Conservation (phyloP, 2,329 filamentous ascomycete species). For the Geosmithia flava region DNA sequence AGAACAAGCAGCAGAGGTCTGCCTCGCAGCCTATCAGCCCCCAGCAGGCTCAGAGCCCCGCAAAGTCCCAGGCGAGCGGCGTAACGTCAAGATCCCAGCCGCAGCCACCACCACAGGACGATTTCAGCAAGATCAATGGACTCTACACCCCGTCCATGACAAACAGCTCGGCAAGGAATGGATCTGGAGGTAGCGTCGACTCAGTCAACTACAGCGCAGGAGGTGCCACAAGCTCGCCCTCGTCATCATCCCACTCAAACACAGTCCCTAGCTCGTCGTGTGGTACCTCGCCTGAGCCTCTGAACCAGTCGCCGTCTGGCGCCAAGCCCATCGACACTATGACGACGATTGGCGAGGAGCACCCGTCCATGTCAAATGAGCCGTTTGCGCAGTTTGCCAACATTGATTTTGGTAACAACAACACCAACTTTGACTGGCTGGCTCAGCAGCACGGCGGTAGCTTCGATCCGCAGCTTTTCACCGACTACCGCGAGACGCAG, state of each 20-base stretch:
- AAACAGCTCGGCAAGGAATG: slow-evolving; percentile 27
- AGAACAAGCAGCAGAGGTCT: slow-evolving; percentile 9
- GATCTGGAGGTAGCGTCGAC: slow-evolving; percentile 37
- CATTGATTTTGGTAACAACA: slow-evolving; percentile 29
- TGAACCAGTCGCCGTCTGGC: slow-evolving; percentile 51
- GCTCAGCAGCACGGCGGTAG: slow-evolving; percentile 70
- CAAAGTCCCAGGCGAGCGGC: slow-evolving; percentile 6
- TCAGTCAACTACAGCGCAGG: slow-evolving; percentile 32
- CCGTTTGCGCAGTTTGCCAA: slow-evolving; percentile 17
- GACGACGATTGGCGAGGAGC: slow-evolving; percentile 55
- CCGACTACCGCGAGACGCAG: slow-evolving; percentile 83
- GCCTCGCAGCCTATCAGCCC: slow-evolving; percentile 20
- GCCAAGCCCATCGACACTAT: slow-evolving; percentile 51
- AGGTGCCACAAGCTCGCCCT: slow-evolving; percentile 50
- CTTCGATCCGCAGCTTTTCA: slow-evolving; percentile 87
- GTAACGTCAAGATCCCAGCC: slow-evolving; percentile 8
- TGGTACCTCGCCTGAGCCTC: slow-evolving; percentile 67
- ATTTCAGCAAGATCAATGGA: slow-evolving; percentile 41
- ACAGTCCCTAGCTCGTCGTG: slow-evolving; percentile 52
- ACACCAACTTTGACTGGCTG: slow-evolving; percentile 58
- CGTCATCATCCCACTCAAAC: slow-evolving; percentile 48
- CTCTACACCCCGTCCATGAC: slow-evolving; percentile 46
- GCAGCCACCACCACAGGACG: slow-evolving; percentile 8
- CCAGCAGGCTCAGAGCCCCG: slow-evolving; percentile 11
- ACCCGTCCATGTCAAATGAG: slow-evolving; percentile 25